Conservation (phyloP, 495 filamentous ascomycete species). For the Penicillium malachiteum region DNA sequence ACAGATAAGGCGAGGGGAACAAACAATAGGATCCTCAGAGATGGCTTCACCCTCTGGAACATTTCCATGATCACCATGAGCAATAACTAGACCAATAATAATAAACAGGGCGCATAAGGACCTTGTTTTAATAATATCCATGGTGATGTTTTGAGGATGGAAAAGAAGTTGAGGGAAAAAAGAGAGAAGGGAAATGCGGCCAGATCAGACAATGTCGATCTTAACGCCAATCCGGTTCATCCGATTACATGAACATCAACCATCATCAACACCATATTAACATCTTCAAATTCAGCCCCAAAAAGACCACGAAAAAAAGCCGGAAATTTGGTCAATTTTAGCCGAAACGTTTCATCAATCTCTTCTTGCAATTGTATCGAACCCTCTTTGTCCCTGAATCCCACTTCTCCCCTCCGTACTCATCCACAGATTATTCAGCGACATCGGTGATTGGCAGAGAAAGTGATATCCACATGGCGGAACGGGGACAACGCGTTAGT, state of each 20-base stretch:
- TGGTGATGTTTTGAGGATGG: slow-evolving; percentile 12
- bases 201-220: slow-evolving; percentile 12
- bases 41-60: slow-evolving; percentile 73
- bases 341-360: background rate
- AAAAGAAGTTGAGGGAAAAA: slow-evolving; percentile 8
- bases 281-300: background rate
- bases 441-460: slow-evolving; percentile 10
- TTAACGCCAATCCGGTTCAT: slow-evolving; percentile 25
- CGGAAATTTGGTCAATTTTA: background rate
- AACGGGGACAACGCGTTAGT: slow-evolving; percentile 1
- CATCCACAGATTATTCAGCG: slow-evolving; percentile 19
- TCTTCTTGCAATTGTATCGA: background rate
- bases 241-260: slow-evolving; percentile 16
- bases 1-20: slow-evolving; percentile 26
- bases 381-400: background rate
- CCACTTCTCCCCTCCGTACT: background rate
- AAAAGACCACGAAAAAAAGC: background rate
- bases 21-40: slow-evolving; percentile 83
- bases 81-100: slow-evolving; percentile 37
- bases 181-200: slow-evolving; percentile 11
- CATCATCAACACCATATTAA: background rate
- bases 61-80: slow-evolving; percentile 74
- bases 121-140: slow-evolving; percentile 15
- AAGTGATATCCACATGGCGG: background rate
- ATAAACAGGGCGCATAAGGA: slow-evolving; percentile 28